These are phyloP conservation scores for Exophiala phaeomuriformis DNA, from an alignment of 2,329 filamentous ascomycete species.

Conservation along the genomic window DNA sequence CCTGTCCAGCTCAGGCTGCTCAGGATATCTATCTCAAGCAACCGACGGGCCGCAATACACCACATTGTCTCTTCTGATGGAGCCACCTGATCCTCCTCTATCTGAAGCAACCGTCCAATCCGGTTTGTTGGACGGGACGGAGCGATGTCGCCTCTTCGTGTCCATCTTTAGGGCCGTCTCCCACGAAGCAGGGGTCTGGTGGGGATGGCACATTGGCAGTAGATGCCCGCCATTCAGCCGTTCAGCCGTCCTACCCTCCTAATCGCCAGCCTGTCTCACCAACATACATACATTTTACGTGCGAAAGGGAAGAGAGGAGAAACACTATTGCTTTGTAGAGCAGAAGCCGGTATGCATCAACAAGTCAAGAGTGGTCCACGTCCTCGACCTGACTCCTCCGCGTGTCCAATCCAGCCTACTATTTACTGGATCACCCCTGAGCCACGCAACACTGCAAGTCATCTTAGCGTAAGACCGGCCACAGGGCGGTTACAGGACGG, in stretches of 20 bases:
- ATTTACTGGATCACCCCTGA: constrained; percentile 17
- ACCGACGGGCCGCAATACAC: too few species aligned
- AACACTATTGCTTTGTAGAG: background rate
- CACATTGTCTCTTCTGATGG: too few species aligned
- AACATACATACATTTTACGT: background rate
- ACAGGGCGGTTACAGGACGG: background rate
- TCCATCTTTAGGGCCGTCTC: constrained; percentile 6
- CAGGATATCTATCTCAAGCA: background rate
- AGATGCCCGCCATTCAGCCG: background rate
- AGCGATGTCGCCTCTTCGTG: constrained; percentile 3
- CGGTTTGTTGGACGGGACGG: constrained; percentile 8
- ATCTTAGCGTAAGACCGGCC: constrained; percentile 14
- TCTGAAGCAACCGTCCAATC: constrained; percentile 8
- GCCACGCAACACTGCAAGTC: constrained; percentile 24
- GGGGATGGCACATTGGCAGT: too few species aligned
- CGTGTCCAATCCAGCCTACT: background rate
- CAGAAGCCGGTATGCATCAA: background rate
- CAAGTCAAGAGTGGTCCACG: background rate
- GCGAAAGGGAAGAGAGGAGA: background rate
- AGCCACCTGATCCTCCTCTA: constrained; percentile 1
- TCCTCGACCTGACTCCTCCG: background rate
- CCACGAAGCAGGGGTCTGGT: too few species aligned
- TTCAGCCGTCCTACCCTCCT: background rate
- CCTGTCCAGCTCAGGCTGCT: background rate
- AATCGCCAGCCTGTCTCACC: background rate